phyloP scores from a whole-genome alignment of 2,329 filamentous ascomycete genomes.

The Penicillium sumatraense region DNA sequence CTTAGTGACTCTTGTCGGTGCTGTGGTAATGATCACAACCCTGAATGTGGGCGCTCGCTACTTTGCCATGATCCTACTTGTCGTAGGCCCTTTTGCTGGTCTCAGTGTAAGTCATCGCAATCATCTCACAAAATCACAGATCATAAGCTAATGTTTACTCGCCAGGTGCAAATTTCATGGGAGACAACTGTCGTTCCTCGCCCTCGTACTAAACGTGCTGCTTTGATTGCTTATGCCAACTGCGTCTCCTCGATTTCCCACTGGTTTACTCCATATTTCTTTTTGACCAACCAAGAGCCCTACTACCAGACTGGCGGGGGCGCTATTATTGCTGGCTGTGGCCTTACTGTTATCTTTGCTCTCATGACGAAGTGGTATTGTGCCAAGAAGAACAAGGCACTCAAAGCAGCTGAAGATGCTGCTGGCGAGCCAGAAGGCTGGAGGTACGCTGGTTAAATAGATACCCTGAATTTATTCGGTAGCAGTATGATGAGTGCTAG shows the following conservation, averaged over 20 bases:
- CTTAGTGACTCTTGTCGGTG: background rate
- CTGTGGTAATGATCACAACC: background rate
- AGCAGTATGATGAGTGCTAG: background rate
- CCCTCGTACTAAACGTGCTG: background rate
- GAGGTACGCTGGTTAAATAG: background rate
- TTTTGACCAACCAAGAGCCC: background rate
- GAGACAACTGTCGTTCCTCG: slow-evolving; percentile 1
- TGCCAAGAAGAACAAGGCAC: background rate
- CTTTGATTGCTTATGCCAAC: background rate
- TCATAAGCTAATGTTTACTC: background rate
- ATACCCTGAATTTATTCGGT: background rate
- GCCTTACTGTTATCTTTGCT: background rate
- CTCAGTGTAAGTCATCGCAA: background rate
- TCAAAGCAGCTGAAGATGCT: background rate
- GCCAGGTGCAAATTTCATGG: background rate
- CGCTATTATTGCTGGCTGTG: background rate
- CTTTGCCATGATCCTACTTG: background rate
- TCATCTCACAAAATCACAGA: background rate
- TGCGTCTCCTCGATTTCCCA: background rate
- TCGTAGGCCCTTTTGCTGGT: background rate
- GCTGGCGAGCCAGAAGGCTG: background rate
- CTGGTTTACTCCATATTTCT: slow-evolving; percentile 1
- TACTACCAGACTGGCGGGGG: background rate
- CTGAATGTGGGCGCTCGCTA: background rate
- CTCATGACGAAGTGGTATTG: slow-evolving; percentile 1